Evolutionary conservation across 2,329 filamentous ascomycete genomes (phyloP).

Genomic region (Thelonectria blattea): DNA sequence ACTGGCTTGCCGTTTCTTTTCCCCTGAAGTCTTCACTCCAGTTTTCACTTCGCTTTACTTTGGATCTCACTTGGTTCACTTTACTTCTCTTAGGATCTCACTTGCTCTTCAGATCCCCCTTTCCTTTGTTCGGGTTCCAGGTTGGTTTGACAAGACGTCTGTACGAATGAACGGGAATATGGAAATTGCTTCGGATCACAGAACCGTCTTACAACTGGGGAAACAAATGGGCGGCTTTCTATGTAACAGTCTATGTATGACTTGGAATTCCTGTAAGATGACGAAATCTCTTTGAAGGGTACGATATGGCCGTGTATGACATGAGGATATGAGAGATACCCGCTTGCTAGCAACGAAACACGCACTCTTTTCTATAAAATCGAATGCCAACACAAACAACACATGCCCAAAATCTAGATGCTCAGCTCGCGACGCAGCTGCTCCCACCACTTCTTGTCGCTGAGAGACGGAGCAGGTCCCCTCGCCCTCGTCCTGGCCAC

Average conservation of each 20-base stretch:
- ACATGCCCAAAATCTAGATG: constrained; percentile 27
- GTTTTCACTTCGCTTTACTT: background rate
- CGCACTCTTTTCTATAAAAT: background rate
- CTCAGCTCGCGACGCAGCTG: constrained; percentile 40
- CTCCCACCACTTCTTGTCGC: constrained; percentile 40
- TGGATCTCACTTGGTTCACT: background rate
- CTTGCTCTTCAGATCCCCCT: background rate
- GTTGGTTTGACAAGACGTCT: background rate
- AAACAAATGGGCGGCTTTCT: constrained; percentile 14
- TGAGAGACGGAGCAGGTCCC: constrained; percentile 36
- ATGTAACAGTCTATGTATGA: constrained; percentile 20
- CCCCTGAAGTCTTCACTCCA: background rate
- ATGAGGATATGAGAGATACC: constrained; percentile 17
- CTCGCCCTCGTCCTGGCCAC: constrained; percentile 23
- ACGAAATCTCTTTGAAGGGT: constrained; percentile 22
- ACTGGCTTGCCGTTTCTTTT: background rate
- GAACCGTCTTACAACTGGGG: constrained; percentile 22
- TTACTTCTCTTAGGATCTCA: background rate
- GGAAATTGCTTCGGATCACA: constrained; percentile 22
- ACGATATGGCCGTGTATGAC: constrained; percentile 6
- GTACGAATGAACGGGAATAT: background rate
- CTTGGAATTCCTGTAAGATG: constrained; percentile 8
- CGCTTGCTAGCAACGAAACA: constrained; percentile 6
- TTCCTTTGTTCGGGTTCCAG: constrained; percentile 11
- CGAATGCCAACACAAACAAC: background rate